Evolutionary conservation across 306 rosid species (phyloP).

Genomic region (Lotus japonicus): DNA sequence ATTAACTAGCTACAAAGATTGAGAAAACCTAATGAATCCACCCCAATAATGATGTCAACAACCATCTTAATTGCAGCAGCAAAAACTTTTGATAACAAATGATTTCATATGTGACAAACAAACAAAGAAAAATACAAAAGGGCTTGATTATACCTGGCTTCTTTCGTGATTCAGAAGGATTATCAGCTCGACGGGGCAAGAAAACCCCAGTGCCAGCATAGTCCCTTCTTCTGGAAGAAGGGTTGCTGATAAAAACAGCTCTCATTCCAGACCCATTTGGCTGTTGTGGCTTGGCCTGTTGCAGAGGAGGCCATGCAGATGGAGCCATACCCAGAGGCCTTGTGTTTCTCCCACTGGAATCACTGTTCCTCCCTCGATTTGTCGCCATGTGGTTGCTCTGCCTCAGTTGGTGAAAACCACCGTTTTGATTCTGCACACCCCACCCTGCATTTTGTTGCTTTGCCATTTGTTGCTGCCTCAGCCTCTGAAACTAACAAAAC

Average conservation of each 20-base stretch:
- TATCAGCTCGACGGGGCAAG: slow-evolving; percentile 56
- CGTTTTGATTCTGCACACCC: slow-evolving; percentile 26
- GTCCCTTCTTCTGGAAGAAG: slow-evolving; percentile 30
- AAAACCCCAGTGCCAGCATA: slow-evolving; percentile 88
- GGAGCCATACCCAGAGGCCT: slow-evolving; percentile 40
- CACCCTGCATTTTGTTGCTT: slow-evolving; percentile 35
- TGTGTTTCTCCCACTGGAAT: not conserved
- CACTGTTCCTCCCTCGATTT: slow-evolving; percentile 29
- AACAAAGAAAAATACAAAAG: not conserved
- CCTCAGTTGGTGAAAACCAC: slow-evolving; percentile 21
- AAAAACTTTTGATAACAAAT: not conserved
- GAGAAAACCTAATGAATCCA: not conserved
- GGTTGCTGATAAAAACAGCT: slow-evolving; percentile 40
- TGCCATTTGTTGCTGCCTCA: slow-evolving; percentile 53
- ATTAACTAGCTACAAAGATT: slow-evolving; percentile 1
- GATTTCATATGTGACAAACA: not conserved
- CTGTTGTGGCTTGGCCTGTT: slow-evolving; percentile 26
- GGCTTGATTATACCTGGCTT: no score
- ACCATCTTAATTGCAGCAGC: not conserved
- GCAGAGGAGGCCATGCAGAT: slow-evolving; percentile 73
- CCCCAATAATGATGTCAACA: not conserved
- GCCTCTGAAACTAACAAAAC: slow-evolving; percentile 36
- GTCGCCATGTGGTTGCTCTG: slow-evolving; percentile 20
- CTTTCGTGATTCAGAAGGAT: slow-evolving; percentile 33
- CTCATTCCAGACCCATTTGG: slow-evolving; percentile 43